Percentiles rank a stretch among this genome's conserved stretches.
phyloP scores from a whole-genome alignment of 805 yeast species.

The Danielia oregonensis region DNA sequence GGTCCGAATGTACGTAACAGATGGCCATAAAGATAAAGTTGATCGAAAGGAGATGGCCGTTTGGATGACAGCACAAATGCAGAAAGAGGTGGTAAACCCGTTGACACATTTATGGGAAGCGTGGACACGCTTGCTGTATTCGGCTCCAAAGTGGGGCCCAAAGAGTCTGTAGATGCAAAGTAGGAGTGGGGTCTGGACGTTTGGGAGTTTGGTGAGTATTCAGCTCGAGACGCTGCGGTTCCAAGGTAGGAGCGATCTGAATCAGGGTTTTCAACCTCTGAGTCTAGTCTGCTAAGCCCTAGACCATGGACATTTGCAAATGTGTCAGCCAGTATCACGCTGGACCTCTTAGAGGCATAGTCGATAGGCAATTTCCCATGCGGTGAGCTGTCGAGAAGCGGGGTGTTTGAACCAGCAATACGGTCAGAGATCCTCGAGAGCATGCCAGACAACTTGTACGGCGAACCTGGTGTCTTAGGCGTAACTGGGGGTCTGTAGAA shows the following conservation, averaged over 20 bases:
- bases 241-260: too few species aligned
- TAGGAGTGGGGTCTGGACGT: neutral
- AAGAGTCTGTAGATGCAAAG: neutral
- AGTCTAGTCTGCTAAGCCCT: neutral
- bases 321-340: neutral
- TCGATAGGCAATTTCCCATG: neutral
- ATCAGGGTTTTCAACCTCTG: too few species aligned
- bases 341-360: conserved; percentile 3
- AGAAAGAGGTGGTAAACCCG: neutral
- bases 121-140: neutral
- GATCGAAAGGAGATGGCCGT: neutral
- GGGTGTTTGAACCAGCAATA: conserved; percentile 13
- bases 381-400: neutral
- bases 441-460: conserved; percentile 11
- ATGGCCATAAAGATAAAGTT: conserved; percentile 31
- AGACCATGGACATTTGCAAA: neutral
- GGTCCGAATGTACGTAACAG: conserved; percentile 32
- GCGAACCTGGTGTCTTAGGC: neutral
- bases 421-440: conserved; percentile 13
- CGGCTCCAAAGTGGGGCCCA: too few species aligned
- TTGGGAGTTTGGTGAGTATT: neutral
- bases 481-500: conserved; percentile 1
- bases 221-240: neutral
- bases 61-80: neutral
- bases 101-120: too few species aligned